Evolutionary conservation across 1,284 basidiomycete genomes (phyloP).

Genomic region (Sporisorium sorghi): DNA sequence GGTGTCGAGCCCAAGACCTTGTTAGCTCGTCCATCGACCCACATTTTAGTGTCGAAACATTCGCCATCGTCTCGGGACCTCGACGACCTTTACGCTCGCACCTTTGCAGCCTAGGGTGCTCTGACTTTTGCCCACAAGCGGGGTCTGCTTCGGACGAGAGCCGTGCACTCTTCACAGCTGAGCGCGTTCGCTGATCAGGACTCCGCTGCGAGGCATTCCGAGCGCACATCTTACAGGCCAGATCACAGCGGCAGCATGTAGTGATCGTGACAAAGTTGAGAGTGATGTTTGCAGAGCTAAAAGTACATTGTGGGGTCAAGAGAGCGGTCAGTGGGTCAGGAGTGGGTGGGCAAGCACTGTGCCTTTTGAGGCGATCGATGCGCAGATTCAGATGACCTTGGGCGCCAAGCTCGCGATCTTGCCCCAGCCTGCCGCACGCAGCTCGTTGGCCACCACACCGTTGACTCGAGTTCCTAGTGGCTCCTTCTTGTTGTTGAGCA

Average conservation of each 20-base stretch:
- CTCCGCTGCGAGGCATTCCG: too few relatives aligned
- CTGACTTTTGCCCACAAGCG: not conserved
- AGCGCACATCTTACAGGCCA: not conserved
- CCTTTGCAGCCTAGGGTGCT: not conserved
- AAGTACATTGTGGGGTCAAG: slow-evolving; percentile 27
- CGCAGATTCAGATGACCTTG: slow-evolving; percentile 75
- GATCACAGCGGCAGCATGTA: not conserved
- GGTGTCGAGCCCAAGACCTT: not conserved
- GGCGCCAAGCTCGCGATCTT: slow-evolving; percentile 93
- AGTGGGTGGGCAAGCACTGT: too few relatives aligned
- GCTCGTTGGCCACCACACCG: slow-evolving; percentile 89
- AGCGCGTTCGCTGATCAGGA: not conserved
- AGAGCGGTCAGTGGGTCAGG: not conserved
- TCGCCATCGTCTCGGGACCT: not conserved
- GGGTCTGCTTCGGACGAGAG: not conserved
- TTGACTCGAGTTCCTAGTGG: slow-evolving; percentile 95
- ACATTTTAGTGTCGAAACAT: not conserved
- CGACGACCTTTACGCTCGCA: not conserved
- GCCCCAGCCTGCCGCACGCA: slow-evolving; percentile 91
- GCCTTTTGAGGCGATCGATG: too few relatives aligned
- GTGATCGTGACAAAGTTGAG: slow-evolving; percentile 18
- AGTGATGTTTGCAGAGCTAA: slow-evolving; percentile 16
- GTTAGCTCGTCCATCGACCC: not conserved
- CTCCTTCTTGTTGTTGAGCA: slow-evolving; percentile 96
- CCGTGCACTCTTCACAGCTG: not conserved